Evolutionary conservation across 805 yeast genomes (phyloP).

Genomic region (Wickerhamomyces strasburgensis): DNA sequence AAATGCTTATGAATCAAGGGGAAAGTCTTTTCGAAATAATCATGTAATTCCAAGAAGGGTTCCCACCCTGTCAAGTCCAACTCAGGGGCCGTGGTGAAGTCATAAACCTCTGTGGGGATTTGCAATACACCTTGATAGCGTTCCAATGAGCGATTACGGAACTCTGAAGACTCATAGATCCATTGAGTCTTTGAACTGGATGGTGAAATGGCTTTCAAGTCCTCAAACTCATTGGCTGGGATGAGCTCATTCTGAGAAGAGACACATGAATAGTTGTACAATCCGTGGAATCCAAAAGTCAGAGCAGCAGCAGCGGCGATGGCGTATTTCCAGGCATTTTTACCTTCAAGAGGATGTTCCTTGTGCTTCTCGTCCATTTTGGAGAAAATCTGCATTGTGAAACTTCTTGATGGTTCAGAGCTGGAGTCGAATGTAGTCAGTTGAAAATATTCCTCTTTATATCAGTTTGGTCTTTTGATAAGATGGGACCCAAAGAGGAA

Average conservation of each 20-base stretch:
- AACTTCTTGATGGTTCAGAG: no score
- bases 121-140: conserved; percentile 54
- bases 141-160: conserved; percentile 35
- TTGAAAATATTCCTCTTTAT: no score
- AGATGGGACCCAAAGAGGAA: no score
- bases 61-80: conserved; percentile 31
- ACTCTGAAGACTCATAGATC: conserved; percentile 14
- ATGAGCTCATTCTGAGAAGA: background rate
- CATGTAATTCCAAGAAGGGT: conserved; percentile 37
- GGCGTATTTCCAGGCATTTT: no score
- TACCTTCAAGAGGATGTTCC: no score
- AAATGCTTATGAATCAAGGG: conserved; percentile 48
- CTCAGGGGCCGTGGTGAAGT: conserved; percentile 36
- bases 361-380: no score
- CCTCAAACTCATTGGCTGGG: background rate
- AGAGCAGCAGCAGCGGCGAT: no score
- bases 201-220: background rate
- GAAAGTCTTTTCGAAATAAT: conserved; percentile 48
- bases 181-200: background rate
- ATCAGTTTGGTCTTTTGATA: no score
- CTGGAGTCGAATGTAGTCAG: no score
- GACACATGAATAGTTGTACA: no score
- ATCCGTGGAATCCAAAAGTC: no score
- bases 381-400: no score
- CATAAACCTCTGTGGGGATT: conserved; percentile 61